Conservation (phyloP, 345 rosid genomes). For the Raphanus raphanistrum region DNA sequence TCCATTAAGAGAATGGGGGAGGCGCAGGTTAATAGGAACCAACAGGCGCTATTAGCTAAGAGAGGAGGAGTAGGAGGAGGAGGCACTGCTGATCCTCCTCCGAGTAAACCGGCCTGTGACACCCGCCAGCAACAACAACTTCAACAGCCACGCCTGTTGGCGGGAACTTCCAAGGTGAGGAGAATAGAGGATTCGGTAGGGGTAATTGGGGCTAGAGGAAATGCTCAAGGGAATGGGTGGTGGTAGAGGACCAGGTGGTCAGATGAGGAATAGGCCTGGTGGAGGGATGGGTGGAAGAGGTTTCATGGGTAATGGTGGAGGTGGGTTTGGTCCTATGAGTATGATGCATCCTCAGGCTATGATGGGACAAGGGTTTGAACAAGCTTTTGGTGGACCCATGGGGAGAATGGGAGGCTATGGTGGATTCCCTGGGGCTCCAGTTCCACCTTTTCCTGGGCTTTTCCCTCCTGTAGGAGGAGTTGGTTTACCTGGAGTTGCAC, state of each 20-base stretch:
- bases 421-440: constrained; percentile 70
- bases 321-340: constrained; percentile 55
- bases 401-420: constrained; percentile 63
- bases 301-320: constrained; percentile 67
- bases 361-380: constrained; percentile 86
- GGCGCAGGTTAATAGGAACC: constrained; percentile 59
- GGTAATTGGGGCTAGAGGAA: constrained; percentile 77
- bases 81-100: constrained; percentile 41
- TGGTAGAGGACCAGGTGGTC: constrained; percentile 66
- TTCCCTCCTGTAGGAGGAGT: constrained; percentile 60
- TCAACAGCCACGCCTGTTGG: constrained; percentile 35
- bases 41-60: constrained; percentile 52
- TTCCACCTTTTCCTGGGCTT: constrained; percentile 49
- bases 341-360: constrained; percentile 68
- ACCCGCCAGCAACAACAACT: constrained; percentile 13
- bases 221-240: constrained; percentile 70
- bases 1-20: constrained; percentile 72
- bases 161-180: constrained; percentile 74
- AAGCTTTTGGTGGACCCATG: constrained; percentile 63
- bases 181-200: constrained; percentile 63
- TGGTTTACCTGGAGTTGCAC: constrained; percentile 81
- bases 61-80: constrained; percentile 51
- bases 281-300: constrained; percentile 64
- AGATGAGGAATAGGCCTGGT: constrained; percentile 66
- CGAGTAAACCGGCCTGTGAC: constrained; percentile 33